Conservation (phyloP, 345 rosid species). For the Gossypium herbaceum region DNA sequence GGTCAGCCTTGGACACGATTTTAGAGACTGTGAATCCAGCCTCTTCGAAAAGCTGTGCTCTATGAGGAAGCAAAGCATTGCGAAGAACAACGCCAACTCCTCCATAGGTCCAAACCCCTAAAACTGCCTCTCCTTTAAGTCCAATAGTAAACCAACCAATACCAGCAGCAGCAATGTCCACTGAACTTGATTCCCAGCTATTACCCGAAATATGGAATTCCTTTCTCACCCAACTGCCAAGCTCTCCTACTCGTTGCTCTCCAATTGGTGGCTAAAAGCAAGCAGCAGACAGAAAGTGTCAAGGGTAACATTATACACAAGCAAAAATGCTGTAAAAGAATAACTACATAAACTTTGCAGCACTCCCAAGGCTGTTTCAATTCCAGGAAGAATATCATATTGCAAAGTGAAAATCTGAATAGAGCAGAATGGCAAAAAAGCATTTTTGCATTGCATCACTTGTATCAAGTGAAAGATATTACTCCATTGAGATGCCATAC, state of each 20-base stretch:
- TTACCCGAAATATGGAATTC: conserved; percentile 57
- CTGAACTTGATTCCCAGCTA: conserved; percentile 79
- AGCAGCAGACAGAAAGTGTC: conserved; percentile 3
- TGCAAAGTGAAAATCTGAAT: background rate
- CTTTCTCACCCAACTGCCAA: conserved; percentile 76
- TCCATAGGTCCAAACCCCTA: conserved; percentile 84
- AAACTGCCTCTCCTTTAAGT: conserved; percentile 67
- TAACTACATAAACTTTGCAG: background rate
- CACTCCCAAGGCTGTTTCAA: background rate
- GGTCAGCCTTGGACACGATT: conserved; percentile 82
- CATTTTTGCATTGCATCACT: background rate
- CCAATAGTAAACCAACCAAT: conserved; percentile 88
- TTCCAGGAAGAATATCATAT: background rate
- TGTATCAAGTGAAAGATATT: background rate
- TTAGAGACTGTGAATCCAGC: conserved; percentile 85
- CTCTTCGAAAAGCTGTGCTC: conserved; percentile 67
- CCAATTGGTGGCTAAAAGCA: conserved; percentile 81
- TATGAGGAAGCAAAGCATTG: conserved; percentile 62
- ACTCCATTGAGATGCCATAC: conserved; percentile 26
- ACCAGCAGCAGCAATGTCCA: conserved; percentile 78
- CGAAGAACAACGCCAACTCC: conserved; percentile 70
- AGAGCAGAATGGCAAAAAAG: background rate
- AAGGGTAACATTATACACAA: background rate
- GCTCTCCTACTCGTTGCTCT: conserved; percentile 59
- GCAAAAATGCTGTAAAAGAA: background rate